A percentile compares a stretch with the other conserved stretches of the same genome.
Evolutionary conservation across 2,329 filamentous ascomycete genomes (phyloP).

Genomic region (Clathrospora elynae): DNA sequence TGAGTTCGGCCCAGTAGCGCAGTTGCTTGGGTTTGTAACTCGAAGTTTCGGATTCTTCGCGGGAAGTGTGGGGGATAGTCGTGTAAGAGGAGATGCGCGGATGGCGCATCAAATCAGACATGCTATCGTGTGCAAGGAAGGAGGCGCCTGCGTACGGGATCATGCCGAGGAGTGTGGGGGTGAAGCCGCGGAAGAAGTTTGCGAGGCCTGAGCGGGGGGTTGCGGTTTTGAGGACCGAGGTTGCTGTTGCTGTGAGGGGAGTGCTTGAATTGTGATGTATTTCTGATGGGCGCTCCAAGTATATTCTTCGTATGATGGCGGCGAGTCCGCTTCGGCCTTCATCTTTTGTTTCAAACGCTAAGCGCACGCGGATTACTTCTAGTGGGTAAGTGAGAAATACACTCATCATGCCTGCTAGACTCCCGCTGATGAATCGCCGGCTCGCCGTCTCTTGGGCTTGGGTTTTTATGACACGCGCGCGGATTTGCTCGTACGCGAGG

Average conservation of each 20-base stretch:
- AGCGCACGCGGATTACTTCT: slow-evolving; percentile 86
- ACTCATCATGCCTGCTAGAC: slow-evolving; percentile 80
- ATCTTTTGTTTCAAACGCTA: slow-evolving; percentile 90
- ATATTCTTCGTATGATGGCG: slow-evolving; percentile 85
- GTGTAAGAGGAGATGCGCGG: slow-evolving; percentile 72
- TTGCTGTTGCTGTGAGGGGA: slow-evolving; percentile 50
- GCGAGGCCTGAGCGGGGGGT: slow-evolving; percentile 70
- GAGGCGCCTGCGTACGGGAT: slow-evolving; percentile 94
- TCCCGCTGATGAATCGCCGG: slow-evolving; percentile 74
- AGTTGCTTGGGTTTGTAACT: slow-evolving; percentile 69
- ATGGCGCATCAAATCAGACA: slow-evolving; percentile 79
- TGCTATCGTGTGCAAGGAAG: slow-evolving; percentile 92
- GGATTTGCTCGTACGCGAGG: slow-evolving; percentile 94
- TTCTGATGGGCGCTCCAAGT: slow-evolving; percentile 68
- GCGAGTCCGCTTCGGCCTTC: slow-evolving; percentile 70
- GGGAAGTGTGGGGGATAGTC: slow-evolving; percentile 66
- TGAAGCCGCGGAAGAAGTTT: slow-evolving; percentile 96
- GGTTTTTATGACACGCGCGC: slow-evolving; percentile 73
- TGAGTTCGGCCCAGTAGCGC: slow-evolving; percentile 83
- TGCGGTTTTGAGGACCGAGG: slow-evolving; percentile 56
- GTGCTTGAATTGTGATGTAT: slow-evolving; percentile 37
- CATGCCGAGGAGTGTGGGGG: slow-evolving; percentile 90
- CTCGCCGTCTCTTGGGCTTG: slow-evolving; percentile 78
- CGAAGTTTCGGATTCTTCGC: slow-evolving; percentile 43
- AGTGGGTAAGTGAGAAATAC: slow-evolving; percentile 97